Evolutionary conservation across 2,329 filamentous ascomycete genomes (phyloP).

Genomic region (Clarireedia homoeocarpa): DNA sequence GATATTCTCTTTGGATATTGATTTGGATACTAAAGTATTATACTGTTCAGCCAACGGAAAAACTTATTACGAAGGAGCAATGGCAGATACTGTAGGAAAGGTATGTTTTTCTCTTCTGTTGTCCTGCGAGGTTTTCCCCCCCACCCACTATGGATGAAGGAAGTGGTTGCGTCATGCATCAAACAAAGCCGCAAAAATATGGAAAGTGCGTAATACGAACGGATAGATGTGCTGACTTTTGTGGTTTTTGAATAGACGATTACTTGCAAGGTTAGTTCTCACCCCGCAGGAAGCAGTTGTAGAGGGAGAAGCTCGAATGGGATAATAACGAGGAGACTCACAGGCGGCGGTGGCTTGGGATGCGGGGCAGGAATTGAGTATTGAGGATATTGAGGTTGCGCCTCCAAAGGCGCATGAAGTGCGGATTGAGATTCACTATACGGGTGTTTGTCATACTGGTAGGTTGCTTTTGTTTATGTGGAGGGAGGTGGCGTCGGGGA

Average conservation of each 20-base stretch:
- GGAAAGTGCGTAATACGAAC: too few relatives aligned
- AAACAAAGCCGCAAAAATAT: neutral
- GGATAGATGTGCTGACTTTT: neutral
- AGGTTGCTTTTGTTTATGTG: slow-evolving; percentile 23
- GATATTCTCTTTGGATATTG: too few relatives aligned
- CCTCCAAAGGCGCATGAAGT: slow-evolving; percentile 90
- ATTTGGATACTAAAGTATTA: too few relatives aligned
- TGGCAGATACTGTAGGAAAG: slow-evolving; percentile 14
- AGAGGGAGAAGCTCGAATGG: neutral
- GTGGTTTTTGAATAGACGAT: slow-evolving; percentile 21
- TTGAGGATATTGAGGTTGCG: slow-evolving; percentile 89
- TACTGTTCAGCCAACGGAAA: neutral
- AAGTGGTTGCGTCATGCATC: neutral
- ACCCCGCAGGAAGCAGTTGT: neutral
- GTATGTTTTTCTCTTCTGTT: slow-evolving; percentile 3
- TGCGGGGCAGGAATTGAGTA: slow-evolving; percentile 77
- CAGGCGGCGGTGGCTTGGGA: slow-evolving; percentile 95
- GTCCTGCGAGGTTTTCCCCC: neutral
- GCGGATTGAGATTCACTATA: slow-evolving; percentile 94
- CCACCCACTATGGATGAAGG: too few relatives aligned
- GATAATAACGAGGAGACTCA: neutral
- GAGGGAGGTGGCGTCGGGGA: too few relatives aligned
- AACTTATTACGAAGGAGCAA: neutral
- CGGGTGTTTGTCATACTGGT: slow-evolving; percentile 98
- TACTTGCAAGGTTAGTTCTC: slow-evolving; percentile 28